A percentile compares a stretch with the other conserved stretches of the same genome.
These are phyloP conservation scores for Dichotomocladium elegans DNA, from an alignment of 371 early-diverging fungal species.

Conservation along the genomic window DNA sequence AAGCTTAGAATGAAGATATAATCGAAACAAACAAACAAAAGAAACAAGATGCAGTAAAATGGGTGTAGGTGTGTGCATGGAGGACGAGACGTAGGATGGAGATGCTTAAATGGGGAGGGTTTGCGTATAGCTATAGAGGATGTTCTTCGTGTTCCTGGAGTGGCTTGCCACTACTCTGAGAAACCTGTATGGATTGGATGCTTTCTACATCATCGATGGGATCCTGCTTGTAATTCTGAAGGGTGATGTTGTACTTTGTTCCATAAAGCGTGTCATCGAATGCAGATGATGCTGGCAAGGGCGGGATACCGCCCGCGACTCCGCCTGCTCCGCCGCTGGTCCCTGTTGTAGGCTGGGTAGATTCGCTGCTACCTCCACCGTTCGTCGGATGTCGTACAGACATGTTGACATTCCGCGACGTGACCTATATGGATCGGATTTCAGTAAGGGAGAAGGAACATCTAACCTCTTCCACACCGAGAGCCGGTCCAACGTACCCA, in stretches of 20 bases:
- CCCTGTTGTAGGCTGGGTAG: background rate
- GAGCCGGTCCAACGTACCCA: slow-evolving; percentile 32
- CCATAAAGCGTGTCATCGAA: background rate
- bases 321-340: background rate
- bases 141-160: slow-evolving; percentile 4
- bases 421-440: background rate
- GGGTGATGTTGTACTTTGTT: no score
- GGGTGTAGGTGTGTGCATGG: no score
- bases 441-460: no score
- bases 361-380: background rate
- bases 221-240: background rate
- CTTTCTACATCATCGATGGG: slow-evolving; percentile 1
- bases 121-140: background rate
- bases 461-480: background rate
- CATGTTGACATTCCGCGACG: background rate
- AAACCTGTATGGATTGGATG: slow-evolving; percentile 10
- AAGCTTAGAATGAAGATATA: background rate
- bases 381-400: slow-evolving; percentile 3
- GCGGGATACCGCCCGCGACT: background rate
- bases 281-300: no score
- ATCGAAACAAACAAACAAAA: no score
- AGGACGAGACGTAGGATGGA: no score
- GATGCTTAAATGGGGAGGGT: background rate
- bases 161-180: slow-evolving; percentile 13
- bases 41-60: no score